phyloP scores from a whole-genome alignment of 176 grass and related monocot species.

The Elaeis guineensis region DNA sequence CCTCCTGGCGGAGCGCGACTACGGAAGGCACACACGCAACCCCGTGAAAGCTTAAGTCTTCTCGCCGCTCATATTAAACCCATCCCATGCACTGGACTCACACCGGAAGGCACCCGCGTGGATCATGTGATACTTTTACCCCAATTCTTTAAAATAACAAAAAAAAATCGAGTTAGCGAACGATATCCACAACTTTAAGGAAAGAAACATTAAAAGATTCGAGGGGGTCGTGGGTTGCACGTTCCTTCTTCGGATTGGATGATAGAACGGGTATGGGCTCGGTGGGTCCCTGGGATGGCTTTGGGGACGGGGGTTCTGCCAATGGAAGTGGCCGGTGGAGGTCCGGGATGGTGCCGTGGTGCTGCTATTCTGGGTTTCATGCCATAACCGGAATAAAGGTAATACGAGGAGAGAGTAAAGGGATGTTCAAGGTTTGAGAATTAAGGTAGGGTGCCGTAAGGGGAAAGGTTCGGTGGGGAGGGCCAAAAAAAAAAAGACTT shows the following conservation, averaged over 20 bases:
- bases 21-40: too few relatives aligned
- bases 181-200: constrained; percentile 6
- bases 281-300: not conserved
- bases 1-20: too few relatives aligned
- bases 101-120: too few relatives aligned
- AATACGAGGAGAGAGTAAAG: constrained; percentile 18
- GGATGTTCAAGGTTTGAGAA: constrained; percentile 12
- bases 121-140: too few relatives aligned
- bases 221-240: not conserved
- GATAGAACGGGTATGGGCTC: not conserved
- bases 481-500: not conserved
- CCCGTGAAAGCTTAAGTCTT: too few relatives aligned
- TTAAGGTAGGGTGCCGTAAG: constrained; percentile 15
- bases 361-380: not conserved
- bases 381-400: constrained; percentile 29
- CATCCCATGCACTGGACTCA: too few relatives aligned
- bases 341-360: not conserved
- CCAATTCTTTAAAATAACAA: too few relatives aligned
- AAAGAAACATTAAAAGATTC: not conserved
- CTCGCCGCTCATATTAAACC: too few relatives aligned
- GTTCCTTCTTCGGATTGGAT: not conserved
- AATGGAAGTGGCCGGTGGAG: constrained; percentile 23
- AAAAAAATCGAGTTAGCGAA: not conserved
- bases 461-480: not conserved
- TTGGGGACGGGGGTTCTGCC: not conserved